Evolutionary conservation across 148 eudicot species (phyloP), one percentile per base, ranked within the genome.

Genomic region (Vaccinium darrowii): DNA sequence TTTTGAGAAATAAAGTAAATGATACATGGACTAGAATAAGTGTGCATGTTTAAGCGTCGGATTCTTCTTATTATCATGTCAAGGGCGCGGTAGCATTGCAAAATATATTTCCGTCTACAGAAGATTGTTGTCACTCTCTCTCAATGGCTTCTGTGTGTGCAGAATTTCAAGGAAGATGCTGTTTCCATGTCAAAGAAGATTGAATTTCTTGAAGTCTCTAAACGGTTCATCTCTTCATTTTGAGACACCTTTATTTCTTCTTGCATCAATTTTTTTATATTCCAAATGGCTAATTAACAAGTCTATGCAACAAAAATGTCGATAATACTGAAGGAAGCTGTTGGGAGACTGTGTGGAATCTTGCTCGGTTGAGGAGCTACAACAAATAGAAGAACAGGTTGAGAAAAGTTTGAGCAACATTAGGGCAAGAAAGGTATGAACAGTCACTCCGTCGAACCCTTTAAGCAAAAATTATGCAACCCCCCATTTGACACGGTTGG

Each of bases 321-420:
- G 14, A 69, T 69, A 19, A 54, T 83, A 2, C 10, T 82, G 71
- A 84, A 93, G 98, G 88, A 92, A 88, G 88, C 84, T 95, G 52
- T 50, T 94, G 88, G 97, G 97, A 77, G 90, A 91, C 7, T 81
- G 88, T 54, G 27, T 93, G 14, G 95, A 91, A 33, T 60, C 87
- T n/a, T 93, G 91, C 85, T 87, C 94, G 3, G 53, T 88, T 11
- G 94, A 90, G n/a, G 98, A 95, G 86, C 89, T 95, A 58, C 89
- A 90, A 71, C 84, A 87, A 84, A 81, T 91, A 56, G 94, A 94
- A 88, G 72, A 69, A 9, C 94, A 94, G 87, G 72, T 95, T 8
- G 92, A 90, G 56, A 89, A 83, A 84, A 91, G 94, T 84, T 87
- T 95, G 79, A 81, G 86, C 69, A 87, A 10, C 75, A 89, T 95